Evolutionary conservation across 225 moss, liverwort and hornwort species (phyloP), one percentile per base, ranked within the genome.

Genomic region (Bryum argenteum): DNA sequence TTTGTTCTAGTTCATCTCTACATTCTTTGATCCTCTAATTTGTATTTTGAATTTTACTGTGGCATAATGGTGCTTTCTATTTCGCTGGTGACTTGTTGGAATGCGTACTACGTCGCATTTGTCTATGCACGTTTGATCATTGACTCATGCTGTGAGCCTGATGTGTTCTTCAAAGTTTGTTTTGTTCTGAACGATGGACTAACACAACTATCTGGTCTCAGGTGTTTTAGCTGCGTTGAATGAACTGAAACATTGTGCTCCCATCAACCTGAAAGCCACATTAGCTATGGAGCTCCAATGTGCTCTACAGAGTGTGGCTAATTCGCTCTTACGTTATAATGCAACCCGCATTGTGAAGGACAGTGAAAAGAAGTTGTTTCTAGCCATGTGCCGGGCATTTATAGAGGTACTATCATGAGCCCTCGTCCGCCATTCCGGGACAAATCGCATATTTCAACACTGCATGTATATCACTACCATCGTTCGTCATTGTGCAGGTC

Each of bases 191-290:
- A 41, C 39, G 66, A 64, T 37, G 8, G 37, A 52, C 66, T 75
- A 59, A 70, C 59, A 33, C 16, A 48, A 48, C 48, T 19, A 42
- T 55, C n/a, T 74, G 42, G 47, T 71, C 40, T 62, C 84, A 97
- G 96, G 97, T 77, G 83, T 97, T 71, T 78, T 97, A 75, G 94
- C 94, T 68, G 97, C 92, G 26, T 79, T 97, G 52, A 97, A 97
- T 69, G 97, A 97, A 80, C 85, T 94, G 43, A 83, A 92, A 80
- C 92, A 97, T 75, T 97, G 97, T 79, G 94, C 97, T 37, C 97
- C 97, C 48, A 86, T 87, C 57, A 94, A 91, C 75, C 79, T 97
- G 72, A 97, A 94, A 81, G 82, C 70, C 50, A 81, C 77, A 37
- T 70, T 97, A 44, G 97, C 92, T 33, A 69, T 87, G 74, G 94